A percentile compares a stretch with the other conserved stretches of the same genome.
phyloP scores from a whole-genome alignment of 1,284 basidiomycete species.

The Mycena sp. region DNA sequence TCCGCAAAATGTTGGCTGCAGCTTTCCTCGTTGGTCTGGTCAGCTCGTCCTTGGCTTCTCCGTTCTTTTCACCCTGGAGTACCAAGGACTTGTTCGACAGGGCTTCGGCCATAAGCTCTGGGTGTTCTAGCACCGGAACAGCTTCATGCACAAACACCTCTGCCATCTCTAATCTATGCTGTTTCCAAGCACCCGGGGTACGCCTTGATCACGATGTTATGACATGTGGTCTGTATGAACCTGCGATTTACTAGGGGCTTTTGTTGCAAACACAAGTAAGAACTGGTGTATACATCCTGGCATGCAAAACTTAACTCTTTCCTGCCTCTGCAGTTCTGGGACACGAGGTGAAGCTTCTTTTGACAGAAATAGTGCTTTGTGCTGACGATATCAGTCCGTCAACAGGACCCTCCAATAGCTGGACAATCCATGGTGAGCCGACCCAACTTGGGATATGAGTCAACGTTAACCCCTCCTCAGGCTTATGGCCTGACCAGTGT shows the following conservation, averaged over 20 bases:
- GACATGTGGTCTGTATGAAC: slow-evolving; percentile 37
- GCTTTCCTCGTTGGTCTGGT: slow-evolving; percentile 20
- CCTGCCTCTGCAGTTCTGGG: slow-evolving; percentile 54
- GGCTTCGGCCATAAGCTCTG: slow-evolving; percentile 42
- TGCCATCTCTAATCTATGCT: slow-evolving; percentile 54
- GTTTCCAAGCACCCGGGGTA: slow-evolving; percentile 62
- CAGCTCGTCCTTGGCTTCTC: slow-evolving; percentile 22
- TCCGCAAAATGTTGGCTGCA: slow-evolving; percentile 6
- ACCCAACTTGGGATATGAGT: background rate
- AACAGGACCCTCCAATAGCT: slow-evolving; percentile 73
- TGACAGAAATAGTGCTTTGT: background rate
- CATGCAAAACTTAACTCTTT: background rate
- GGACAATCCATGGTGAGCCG: slow-evolving; percentile 77
- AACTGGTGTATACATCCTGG: background rate
- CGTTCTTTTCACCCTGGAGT: slow-evolving; percentile 32
- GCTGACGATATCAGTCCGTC: slow-evolving; percentile 50
- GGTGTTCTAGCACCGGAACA: slow-evolving; percentile 52
- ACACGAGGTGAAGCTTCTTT: slow-evolving; percentile 42
- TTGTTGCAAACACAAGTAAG: slow-evolving; percentile 70
- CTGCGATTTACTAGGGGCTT: background rate
- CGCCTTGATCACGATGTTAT: slow-evolving; percentile 21
- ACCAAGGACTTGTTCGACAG: slow-evolving; percentile 40
- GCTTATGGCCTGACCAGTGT: slow-evolving; percentile 77
- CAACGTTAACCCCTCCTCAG: slow-evolving; percentile 42
- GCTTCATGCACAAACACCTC: slow-evolving; percentile 58